These are phyloP conservation scores for Chalciporus sphaerocephalus DNA, from an alignment of 768 basidiomycete species.

Conservation along the genomic window DNA sequence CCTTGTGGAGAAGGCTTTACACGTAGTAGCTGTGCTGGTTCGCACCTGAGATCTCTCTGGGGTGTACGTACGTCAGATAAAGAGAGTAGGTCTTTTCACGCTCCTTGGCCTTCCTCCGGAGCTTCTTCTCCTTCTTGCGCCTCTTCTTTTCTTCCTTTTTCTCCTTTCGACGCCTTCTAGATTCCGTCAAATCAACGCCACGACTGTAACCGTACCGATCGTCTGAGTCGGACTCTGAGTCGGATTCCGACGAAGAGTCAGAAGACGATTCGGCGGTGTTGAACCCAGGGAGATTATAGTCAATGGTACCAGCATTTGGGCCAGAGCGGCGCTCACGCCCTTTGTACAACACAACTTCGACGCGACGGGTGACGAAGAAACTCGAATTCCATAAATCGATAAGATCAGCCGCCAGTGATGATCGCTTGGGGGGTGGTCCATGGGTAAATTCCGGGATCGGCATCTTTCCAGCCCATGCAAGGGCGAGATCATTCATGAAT, in stretches of 20 bases:
- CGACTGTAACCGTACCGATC: slow-evolving; percentile 47
- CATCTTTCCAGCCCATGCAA: slow-evolving; percentile 74
- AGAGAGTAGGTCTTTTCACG: slow-evolving; percentile 60
- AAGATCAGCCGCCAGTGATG: slow-evolving; percentile 62
- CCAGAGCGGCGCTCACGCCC: slow-evolving; percentile 78
- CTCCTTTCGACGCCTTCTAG: slow-evolving; percentile 50
- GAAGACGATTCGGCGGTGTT: slow-evolving; percentile 41
- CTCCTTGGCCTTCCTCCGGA: slow-evolving; percentile 53
- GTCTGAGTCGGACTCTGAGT: slow-evolving; percentile 40
- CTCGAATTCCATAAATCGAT: slow-evolving; percentile 76
- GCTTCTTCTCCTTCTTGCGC: slow-evolving; percentile 61
- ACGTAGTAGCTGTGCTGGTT: slow-evolving; percentile 27
- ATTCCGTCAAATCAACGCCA: slow-evolving; percentile 44
- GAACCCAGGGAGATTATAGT: slow-evolving; percentile 49
- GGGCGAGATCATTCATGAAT: slow-evolving; percentile 69
- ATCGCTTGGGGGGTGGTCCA: slow-evolving; percentile 52
- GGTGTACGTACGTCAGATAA: slow-evolving; percentile 52
- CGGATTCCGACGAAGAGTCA: slow-evolving; percentile 36
- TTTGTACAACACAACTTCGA: slow-evolving; percentile 79
- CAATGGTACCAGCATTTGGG: slow-evolving; percentile 47
- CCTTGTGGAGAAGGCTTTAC: slow-evolving; percentile 3
- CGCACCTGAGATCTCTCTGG: slow-evolving; percentile 28
- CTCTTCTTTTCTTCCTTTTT: slow-evolving; percentile 57
- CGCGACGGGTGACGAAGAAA: slow-evolving; percentile 70
- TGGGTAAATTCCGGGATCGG: slow-evolving; percentile 52